phyloP scores from a whole-genome alignment of 768 basidiomycete genomes.

The Tricholomella constricta region DNA sequence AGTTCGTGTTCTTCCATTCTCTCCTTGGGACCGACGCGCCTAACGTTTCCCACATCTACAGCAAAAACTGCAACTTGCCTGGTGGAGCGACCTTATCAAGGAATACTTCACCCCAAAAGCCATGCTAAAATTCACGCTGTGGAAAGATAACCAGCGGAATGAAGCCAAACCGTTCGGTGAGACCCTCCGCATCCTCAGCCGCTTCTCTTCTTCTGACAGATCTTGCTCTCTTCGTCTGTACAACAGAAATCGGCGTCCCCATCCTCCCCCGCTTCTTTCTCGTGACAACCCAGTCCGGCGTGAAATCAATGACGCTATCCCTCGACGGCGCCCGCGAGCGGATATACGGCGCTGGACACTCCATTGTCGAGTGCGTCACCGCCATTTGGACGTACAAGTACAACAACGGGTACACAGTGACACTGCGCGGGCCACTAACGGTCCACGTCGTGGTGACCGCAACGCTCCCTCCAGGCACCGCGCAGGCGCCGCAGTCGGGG shows the following conservation, averaged over 20 bases:
- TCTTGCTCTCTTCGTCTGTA: background rate
- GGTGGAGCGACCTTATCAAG: slow-evolving; percentile 66
- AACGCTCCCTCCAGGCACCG: slow-evolving; percentile 29
- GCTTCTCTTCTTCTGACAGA: slow-evolving; percentile 6
- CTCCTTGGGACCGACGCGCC: background rate
- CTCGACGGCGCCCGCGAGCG: slow-evolving; percentile 80
- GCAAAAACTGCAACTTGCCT: slow-evolving; percentile 64
- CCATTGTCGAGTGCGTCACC: slow-evolving; percentile 67
- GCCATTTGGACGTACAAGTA: slow-evolving; percentile 86
- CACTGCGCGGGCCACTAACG: slow-evolving; percentile 72
- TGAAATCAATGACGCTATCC: slow-evolving; percentile 79
- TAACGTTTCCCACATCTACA: background rate
- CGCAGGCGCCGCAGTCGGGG: slow-evolving; percentile 21
- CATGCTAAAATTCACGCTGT: slow-evolving; percentile 78
- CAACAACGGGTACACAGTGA: slow-evolving; percentile 76
- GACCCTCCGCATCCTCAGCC: slow-evolving; percentile 27
- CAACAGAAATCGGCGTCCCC: slow-evolving; percentile 73
- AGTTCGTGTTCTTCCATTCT: slow-evolving; percentile 32
- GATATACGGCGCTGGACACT: slow-evolving; percentile 42
- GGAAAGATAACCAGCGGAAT: slow-evolving; percentile 78
- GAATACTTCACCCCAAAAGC: slow-evolving; percentile 75
- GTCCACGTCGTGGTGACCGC: slow-evolving; percentile 56
- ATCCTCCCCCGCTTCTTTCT: slow-evolving; percentile 85
- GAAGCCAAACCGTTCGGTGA: slow-evolving; percentile 86
- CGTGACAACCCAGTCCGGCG: slow-evolving; percentile 82